Evolutionary conservation across 2,329 filamentous ascomycete species (phyloP).

Genomic region (Emmonsiellopsis sp.): DNA sequence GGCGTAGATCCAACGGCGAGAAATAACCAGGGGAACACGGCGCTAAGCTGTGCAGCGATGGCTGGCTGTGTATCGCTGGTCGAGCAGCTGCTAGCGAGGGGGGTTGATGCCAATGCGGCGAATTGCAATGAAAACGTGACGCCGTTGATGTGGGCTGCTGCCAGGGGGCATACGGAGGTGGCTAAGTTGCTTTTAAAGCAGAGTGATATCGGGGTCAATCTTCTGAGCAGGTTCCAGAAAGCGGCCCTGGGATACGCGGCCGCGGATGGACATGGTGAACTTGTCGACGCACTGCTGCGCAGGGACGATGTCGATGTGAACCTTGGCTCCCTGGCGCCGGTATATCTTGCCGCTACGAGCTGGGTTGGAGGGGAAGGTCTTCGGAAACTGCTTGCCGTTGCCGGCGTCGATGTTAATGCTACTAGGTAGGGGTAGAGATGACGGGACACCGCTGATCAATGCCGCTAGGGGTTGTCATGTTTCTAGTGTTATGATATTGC

Average conservation of each 20-base stretch:
- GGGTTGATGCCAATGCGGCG: too few species aligned
- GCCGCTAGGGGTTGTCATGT: background rate
- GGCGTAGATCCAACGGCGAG: too few species aligned
- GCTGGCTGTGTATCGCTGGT: too few species aligned
- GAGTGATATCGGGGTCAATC: too few species aligned
- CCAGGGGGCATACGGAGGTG: too few species aligned
- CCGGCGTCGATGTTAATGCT: background rate
- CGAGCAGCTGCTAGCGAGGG: too few species aligned
- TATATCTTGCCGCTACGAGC: background rate
- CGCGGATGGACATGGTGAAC: background rate
- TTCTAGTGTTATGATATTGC: background rate
- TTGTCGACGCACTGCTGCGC: background rate
- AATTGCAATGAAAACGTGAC: too few species aligned
- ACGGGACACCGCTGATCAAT: background rate
- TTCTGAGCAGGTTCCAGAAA: too few species aligned
- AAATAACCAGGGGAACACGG: too few species aligned
- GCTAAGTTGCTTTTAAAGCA: too few species aligned
- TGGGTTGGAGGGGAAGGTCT: background rate
- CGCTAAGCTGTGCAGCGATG: too few species aligned
- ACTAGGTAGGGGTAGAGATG: background rate
- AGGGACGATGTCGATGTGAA: background rate
- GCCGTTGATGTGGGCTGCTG: too few species aligned
- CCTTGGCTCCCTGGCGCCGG: background rate
- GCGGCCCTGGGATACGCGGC: background rate
- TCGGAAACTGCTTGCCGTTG: background rate